These are phyloP conservation scores for Xylaria polymorpha DNA, from an alignment of 2,329 filamentous ascomycete species.

Conservation along the genomic window DNA sequence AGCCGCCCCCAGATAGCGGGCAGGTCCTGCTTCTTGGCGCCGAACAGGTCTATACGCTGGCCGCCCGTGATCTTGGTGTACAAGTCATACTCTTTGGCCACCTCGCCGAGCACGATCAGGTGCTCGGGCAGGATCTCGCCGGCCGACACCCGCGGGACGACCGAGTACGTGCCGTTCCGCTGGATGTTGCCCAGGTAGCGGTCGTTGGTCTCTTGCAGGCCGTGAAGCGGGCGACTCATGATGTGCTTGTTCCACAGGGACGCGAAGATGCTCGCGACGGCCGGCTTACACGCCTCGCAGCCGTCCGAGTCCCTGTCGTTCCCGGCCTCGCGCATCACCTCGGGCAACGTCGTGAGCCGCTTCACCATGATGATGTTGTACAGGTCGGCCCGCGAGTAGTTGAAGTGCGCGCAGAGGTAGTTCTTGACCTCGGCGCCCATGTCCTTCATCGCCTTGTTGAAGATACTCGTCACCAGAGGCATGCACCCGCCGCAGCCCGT, in stretches of 20 bases:
- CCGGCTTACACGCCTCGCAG: constrained; percentile 88
- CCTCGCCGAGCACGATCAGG: constrained; percentile 83
- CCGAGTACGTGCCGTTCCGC: constrained; percentile 89
- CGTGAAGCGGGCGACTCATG: constrained; percentile 75
- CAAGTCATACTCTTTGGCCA: constrained; percentile 84
- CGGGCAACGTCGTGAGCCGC: constrained; percentile 74
- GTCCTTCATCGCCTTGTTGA: constrained; percentile 86
- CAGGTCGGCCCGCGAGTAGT: constrained; percentile 85
- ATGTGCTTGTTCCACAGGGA: constrained; percentile 87
- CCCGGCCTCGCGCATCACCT: constrained; percentile 83
- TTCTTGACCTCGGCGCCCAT: constrained; percentile 92
- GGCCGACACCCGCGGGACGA: constrained; percentile 83
- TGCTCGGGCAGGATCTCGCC: constrained; percentile 91
- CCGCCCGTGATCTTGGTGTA: constrained; percentile 95
- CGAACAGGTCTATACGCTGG: constrained; percentile 93
- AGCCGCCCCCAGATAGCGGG: constrained; percentile 83
- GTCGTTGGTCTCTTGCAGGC: constrained; percentile 92
- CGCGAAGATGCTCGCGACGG: constrained; percentile 81
- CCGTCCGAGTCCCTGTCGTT: constrained; percentile 78
- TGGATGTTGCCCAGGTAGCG: constrained; percentile 90
- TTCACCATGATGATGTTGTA: constrained; percentile 91
- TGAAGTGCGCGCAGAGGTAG: constrained; percentile 85
- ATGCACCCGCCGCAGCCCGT: constrained; percentile 92
- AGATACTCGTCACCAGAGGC: constrained; percentile 88
- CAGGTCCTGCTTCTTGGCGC: constrained; percentile 87